Conservation (phyloP, 305 asterid species). For the Salvia sclarea region DNA sequence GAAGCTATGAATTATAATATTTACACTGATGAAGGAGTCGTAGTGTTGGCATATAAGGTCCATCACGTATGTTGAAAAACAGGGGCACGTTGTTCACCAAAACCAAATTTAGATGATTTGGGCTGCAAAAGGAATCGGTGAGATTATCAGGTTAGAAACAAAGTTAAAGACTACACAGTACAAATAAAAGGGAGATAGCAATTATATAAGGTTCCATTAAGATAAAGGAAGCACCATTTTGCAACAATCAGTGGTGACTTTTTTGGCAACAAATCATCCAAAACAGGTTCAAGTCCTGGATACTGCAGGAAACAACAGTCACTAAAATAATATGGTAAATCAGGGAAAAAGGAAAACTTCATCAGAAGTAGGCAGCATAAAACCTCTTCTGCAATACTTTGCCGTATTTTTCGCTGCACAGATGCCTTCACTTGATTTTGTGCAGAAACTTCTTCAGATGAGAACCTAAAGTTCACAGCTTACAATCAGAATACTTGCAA, state of each 20-base stretch:
- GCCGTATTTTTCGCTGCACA: constrained; percentile 90
- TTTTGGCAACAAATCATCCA: constrained; percentile 93
- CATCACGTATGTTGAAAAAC: constrained; percentile 95
- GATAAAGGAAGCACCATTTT: constrained; percentile 65
- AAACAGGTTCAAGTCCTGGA: constrained; percentile 78
- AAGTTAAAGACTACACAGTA: constrained; percentile 8
- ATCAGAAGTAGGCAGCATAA: constrained; percentile 25
- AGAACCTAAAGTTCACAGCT: constrained; percentile 56
- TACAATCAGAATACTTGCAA: constrained; percentile 18
- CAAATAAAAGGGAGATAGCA: constrained; percentile 17
- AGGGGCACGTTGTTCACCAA: constrained; percentile 92
- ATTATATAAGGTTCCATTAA: constrained; percentile 10
- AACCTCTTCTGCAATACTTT: constrained; percentile 94
- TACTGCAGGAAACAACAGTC: constrained; percentile 53
- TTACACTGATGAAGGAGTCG: constrained; percentile 98
- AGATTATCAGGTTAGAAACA: constrained; percentile 27
- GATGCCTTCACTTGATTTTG: constrained; percentile 99
- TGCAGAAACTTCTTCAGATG: constrained; percentile 93
- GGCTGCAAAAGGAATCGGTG: constrained; percentile 48
- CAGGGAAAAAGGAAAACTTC: not conserved
- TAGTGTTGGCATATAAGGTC: constrained; percentile 97
- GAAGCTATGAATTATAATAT: constrained; percentile 30
- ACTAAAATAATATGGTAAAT: constrained; percentile 13
- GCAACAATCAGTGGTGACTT: constrained; percentile 92
- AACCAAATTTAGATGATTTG: constrained; percentile 94